These are phyloP conservation scores for Lumnitzera racemosa DNA, from an alignment of 345 rosid species.

Conservation along the genomic window DNA sequence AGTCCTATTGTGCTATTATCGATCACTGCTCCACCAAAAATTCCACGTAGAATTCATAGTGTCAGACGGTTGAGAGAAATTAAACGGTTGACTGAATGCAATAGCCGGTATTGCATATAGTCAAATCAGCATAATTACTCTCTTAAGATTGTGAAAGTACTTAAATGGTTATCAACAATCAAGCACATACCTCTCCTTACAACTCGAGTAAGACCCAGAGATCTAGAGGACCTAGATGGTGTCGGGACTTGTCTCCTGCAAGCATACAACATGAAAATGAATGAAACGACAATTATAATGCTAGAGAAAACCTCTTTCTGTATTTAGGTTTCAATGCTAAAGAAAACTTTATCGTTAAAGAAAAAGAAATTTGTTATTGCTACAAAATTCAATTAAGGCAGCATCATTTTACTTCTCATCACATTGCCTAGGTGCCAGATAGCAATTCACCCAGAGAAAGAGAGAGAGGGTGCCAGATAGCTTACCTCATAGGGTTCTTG, in stretches of 20 bases:
- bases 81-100: too few species aligned
- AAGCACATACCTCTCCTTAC: constrained; percentile 43
- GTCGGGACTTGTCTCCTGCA: constrained; percentile 44
- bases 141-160: not conserved
- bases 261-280: constrained; percentile 2
- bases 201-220: constrained; percentile 43
- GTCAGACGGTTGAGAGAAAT: not conserved
- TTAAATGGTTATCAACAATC: not conserved
- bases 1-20: too few species aligned
- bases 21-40: too few species aligned
- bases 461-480: not conserved
- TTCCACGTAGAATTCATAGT: not conserved
- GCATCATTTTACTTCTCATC: not conserved
- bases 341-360: too few species aligned
- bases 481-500: constrained; percentile 66
- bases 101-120: too few species aligned
- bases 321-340: too few species aligned
- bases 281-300: not conserved
- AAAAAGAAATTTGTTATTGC: too few species aligned
- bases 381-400: not conserved
- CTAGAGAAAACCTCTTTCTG: too few species aligned
- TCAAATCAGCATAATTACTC: too few species aligned
- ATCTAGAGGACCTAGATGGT: constrained; percentile 46
- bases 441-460: too few species aligned
- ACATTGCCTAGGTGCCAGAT: too few species aligned